Base-by-base conservation (phyloP, 345 rosid species). In the Kernera saxatilis region DNA sequence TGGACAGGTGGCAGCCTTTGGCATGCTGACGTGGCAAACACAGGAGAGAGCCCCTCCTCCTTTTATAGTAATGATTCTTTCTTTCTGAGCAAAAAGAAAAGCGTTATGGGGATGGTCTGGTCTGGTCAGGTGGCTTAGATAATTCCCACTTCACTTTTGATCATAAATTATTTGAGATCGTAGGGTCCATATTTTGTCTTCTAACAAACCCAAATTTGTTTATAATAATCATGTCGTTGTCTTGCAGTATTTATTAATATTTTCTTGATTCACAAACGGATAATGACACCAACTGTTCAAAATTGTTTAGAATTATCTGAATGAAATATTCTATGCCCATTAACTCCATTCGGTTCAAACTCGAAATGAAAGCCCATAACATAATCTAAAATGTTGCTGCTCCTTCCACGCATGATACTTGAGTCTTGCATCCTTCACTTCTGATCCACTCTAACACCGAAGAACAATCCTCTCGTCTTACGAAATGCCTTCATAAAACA, bases 361-460 rank as follows among this genome's bases (percentile, higher is more conserved):
- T 22, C 44, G 25, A 18, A 10, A 37, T 33, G 3, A 29, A 29
- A 6, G 32, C 21, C 13, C 58, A n/a, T 29, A 53, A 7, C 56
- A 57, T 45, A 21, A 43, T 22, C 56, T 5, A 56, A 56, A 56
- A 73, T n/a, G 50, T 45, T 46, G 59, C 15, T 57, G 37, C 44
- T 67, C 6, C 32, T 68, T 61, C 69, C 49, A 60, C n/a, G 22
- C 35, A 26, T 54, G 79, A 22, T 56, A 39, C 67, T 46, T 76
- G 45, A 26, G 41, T 68, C 45, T 62, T 75, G 26, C 74, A 61
- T 30, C 70, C 71, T 70, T 79, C 78, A 61, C 65, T 82, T 35
- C 66, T 80, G 69, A 85, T 82, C 90, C 92, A 89, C 66, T 85
- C 89, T 10, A 89, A 82, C 18, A 87, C 74, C 36, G 82, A 78